These are phyloP conservation scores for Magnaporthiopsis rhizophila DNA, from an alignment of 2,329 filamentous ascomycete species.

Conservation along the genomic window DNA sequence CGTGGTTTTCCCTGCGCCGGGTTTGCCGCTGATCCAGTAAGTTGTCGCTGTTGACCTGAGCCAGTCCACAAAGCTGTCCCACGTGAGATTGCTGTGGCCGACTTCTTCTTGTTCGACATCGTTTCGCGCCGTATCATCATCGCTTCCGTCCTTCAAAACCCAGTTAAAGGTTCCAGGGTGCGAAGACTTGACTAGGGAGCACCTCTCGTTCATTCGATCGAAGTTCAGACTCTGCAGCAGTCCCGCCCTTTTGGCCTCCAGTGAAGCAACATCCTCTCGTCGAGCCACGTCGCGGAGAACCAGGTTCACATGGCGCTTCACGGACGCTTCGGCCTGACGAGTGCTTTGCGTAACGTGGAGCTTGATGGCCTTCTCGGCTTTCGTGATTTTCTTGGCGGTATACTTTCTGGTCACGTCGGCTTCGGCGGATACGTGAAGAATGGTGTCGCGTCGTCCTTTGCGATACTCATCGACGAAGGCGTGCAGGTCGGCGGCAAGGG, in stretches of 20 bases:
- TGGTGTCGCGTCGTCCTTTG: not conserved
- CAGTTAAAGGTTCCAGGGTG: slow-evolving; percentile 6
- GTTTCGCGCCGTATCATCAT: not conserved
- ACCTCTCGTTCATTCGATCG: slow-evolving; percentile 12
- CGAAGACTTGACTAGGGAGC: slow-evolving; percentile 9
- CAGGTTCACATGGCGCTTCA: not conserved
- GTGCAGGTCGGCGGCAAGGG: not conserved
- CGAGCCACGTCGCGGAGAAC: not conserved
- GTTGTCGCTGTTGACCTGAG: not conserved
- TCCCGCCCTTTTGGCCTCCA: slow-evolving; percentile 2
- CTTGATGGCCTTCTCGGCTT: not conserved
- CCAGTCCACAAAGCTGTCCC: slow-evolving; percentile 6
- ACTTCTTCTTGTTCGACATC: not conserved
- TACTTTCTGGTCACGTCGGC: not conserved
- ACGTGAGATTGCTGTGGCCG: not conserved
- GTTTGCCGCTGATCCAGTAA: slow-evolving; percentile 25
- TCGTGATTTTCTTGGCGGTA: not conserved
- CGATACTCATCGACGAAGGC: not conserved
- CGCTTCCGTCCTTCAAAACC: slow-evolving; percentile 1
- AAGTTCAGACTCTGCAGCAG: slow-evolving; percentile 12
- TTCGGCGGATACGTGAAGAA: not conserved
- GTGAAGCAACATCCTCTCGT: not conserved
- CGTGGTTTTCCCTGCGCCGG: slow-evolving; percentile 24
- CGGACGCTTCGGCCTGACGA: not conserved
- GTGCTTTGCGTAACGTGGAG: not conserved